Base-by-base conservation (phyloP, 345 rosid species). In the Stellera chamaejasme region DNA sequence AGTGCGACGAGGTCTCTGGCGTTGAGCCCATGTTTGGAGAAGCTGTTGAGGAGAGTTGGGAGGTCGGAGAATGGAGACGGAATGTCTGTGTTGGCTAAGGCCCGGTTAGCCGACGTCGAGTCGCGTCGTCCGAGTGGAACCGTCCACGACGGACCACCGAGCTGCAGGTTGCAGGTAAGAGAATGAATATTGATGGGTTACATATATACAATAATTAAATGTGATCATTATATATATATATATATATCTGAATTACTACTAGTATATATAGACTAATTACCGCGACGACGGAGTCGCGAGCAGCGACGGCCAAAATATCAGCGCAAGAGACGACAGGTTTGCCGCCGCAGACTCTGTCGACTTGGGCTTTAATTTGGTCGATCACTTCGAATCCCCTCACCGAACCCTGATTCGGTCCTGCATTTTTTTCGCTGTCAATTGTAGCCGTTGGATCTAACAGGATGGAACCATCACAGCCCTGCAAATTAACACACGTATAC, bases 381-480 rank as follows among this genome's bases (percentile, higher is more conserved):
- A 77, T 73, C 19, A 77, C 79, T 36, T 72, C 77, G 39, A 71
- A 77, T 9, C 82, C 82, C 54, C 85, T 63, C 2, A 58, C 74
- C 0, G 82, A 80, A 47, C 72, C 69, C 7, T 36, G 13, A 42
- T 80, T 80, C 0, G 80, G 63, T 0, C 7, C 3, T 1, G 79
- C 74, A 43, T 55, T 58, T 45, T 77, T 77, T 55, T 80, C 78
- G 5, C 67, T 72, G 10, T 70, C 71, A 2, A 69, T 59, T 1
- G 52, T 56, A 0, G 80, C 5, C 1, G 79, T 70, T 5, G 64
- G 10, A 51, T 80, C 80, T 19, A 80, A 50, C 23, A 77, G 76
- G 48, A 74, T 48, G 10, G 80, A 80, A 0, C 66, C 82, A 28
- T 80, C 82, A 42, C 84, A 79, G 2, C 84, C 84, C 81, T 76